phyloP scores from a whole-genome alignment of 805 yeast genomes.

The Saccharomyces eubayanus region DNA sequence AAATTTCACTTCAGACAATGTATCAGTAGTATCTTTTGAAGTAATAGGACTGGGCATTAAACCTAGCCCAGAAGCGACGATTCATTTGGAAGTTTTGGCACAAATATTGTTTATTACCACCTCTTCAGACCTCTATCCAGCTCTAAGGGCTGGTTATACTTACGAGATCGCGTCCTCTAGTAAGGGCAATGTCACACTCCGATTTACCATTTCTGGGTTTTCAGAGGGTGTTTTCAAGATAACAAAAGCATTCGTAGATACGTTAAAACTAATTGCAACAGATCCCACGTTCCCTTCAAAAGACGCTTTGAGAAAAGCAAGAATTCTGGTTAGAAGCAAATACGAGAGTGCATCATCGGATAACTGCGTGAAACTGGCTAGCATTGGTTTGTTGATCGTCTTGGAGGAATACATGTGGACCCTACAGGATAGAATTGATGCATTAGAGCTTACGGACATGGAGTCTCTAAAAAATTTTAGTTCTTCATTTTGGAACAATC shows the following conservation, averaged over 20 bases:
- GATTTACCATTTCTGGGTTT: conserved; percentile 50
- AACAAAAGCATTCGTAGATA: conserved; percentile 29
- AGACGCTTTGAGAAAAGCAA: conserved; percentile 38
- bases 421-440: conserved; percentile 47
- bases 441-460: conserved; percentile 42
- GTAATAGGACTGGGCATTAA: conserved; percentile 28
- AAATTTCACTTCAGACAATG: conserved; percentile 18
- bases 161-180: conserved; percentile 51
- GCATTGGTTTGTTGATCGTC: conserved; percentile 42
- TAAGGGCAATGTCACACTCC: conserved; percentile 46
- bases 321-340: conserved; percentile 40
- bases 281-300: conserved; percentile 15
- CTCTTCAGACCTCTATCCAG: conserved; percentile 40
- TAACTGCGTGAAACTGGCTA: conserved; percentile 41
- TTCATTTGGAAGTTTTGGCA: conserved; percentile 46
- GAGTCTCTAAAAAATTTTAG: conserved; percentile 30
- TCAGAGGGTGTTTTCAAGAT: conserved; percentile 33
- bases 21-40: conserved; percentile 40
- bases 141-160: conserved; percentile 45
- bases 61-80: conserved; percentile 34
- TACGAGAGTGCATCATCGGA: conserved; percentile 38
- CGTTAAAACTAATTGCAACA: conserved; percentile 22
- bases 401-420: conserved; percentile 52
- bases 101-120: conserved; percentile 39
- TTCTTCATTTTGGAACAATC: conserved; percentile 18